phyloP scores from a whole-genome alignment of 2,329 filamentous ascomycete genomes.

The Penicillium sp. region DNA sequence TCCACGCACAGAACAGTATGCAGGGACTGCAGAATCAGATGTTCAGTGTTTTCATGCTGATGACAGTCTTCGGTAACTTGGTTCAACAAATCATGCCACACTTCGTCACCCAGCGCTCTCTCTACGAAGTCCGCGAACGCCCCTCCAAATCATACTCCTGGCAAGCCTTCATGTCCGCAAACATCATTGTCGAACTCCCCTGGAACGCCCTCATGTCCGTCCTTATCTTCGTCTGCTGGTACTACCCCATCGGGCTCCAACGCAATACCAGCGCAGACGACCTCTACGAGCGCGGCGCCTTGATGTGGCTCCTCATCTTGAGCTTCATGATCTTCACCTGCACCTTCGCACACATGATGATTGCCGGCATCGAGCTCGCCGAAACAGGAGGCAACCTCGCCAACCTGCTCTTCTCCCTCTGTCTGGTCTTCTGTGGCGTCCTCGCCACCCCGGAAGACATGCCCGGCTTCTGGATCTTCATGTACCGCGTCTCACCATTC shows the following conservation, averaged over 20 bases:
- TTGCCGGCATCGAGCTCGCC: constrained; percentile 66
- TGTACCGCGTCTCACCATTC: constrained; percentile 68
- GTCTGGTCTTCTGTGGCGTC: constrained; percentile 57
- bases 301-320: constrained; percentile 64
- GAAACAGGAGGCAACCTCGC: constrained; percentile 65
- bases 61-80: constrained; percentile 70
- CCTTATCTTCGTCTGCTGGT: constrained; percentile 64
- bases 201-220: constrained; percentile 62
- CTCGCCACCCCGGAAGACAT: constrained; percentile 55
- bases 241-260: constrained; percentile 60
- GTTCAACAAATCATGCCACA: constrained; percentile 57
- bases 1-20: constrained; percentile 67
- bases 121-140: constrained; percentile 60
- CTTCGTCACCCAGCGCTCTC: constrained; percentile 56
- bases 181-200: constrained; percentile 69
- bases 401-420: constrained; percentile 58
- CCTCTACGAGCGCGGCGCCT: constrained; percentile 54
- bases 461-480: constrained; percentile 74
- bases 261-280: constrained; percentile 40
- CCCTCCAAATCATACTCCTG: constrained; percentile 72
- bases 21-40: constrained; percentile 88
- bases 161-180: constrained; percentile 68
- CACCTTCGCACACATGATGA: constrained; percentile 71
- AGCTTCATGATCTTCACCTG: constrained; percentile 69
- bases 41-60: constrained; percentile 83